Evolutionary conservation across 176 grass and related monocot genomes (phyloP).

Genomic region (Aegilops bicornis): DNA sequence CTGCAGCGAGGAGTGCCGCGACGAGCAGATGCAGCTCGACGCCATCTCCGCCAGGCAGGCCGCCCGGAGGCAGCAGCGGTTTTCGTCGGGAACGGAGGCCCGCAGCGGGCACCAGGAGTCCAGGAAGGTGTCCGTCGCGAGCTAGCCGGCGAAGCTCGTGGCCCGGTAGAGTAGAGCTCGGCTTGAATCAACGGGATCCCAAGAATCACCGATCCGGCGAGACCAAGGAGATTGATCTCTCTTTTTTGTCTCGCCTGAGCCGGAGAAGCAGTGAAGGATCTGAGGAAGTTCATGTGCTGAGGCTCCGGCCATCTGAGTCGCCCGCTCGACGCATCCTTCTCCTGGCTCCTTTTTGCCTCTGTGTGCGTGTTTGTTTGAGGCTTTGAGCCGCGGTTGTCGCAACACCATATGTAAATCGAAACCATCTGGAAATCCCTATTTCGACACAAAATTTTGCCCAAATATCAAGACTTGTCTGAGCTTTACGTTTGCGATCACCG

Average conservation of each 20-base stretch:
- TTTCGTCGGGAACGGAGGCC: not conserved
- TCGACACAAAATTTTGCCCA: not conserved
- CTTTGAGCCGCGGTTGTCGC: not conserved
- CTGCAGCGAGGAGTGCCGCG: slow-evolving; percentile 77
- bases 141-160: not conserved
- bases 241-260: not conserved
- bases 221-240: not conserved
- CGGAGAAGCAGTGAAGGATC: not conserved
- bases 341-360: not conserved
- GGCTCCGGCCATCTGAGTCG: slow-evolving; percentile 14
- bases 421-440: not conserved
- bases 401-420: not conserved
- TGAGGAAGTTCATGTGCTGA: not conserved
- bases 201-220: not conserved
- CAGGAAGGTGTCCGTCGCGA: slow-evolving; percentile 28
- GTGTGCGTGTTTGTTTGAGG: not conserved
- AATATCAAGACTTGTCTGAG: not conserved
- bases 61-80: not conserved
- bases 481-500: not conserved
- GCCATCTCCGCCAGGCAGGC: slow-evolving; percentile 15
- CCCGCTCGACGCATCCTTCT: not conserved
- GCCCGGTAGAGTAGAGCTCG: not conserved
- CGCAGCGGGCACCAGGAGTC: not conserved
- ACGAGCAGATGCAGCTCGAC: slow-evolving; percentile 74
- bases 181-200: not conserved